Evolutionary conservation across 352 stramenopile genomes (phyloP).

Genomic region (Globisporangium paroecandrum): DNA sequence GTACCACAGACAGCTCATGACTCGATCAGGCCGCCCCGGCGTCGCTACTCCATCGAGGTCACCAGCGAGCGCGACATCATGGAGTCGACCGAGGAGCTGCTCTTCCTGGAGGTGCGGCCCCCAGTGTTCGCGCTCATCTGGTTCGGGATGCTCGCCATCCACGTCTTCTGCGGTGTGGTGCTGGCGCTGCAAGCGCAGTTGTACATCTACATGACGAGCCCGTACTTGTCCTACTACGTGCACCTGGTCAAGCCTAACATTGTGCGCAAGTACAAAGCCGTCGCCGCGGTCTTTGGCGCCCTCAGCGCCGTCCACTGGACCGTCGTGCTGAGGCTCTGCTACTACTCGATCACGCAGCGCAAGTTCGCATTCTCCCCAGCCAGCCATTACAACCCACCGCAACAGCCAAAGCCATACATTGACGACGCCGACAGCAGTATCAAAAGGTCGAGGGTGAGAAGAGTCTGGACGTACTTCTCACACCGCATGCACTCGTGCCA

Average conservation of each 20-base stretch:
- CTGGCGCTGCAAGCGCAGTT: slow-evolving; percentile 24
- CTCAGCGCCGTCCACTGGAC: slow-evolving; percentile 24
- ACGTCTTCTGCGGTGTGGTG: slow-evolving; percentile 17
- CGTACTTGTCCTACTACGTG: slow-evolving; percentile 26
- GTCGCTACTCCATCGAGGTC: not conserved
- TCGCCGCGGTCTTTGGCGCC: slow-evolving; percentile 25
- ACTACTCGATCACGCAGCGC: slow-evolving; percentile 21
- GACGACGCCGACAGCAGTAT: not conserved
- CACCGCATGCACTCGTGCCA: slow-evolving; percentile 3
- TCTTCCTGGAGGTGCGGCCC: slow-evolving; percentile 19
- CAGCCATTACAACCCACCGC: not conserved
- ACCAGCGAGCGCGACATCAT: slow-evolving; percentile 13
- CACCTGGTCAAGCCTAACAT: slow-evolving; percentile 20
- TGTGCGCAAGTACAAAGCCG: slow-evolving; percentile 22
- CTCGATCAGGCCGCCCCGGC: not conserved
- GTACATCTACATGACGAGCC: slow-evolving; percentile 24
- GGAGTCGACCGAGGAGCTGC: slow-evolving; percentile 17
- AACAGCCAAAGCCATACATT: not conserved
- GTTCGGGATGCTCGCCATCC: slow-evolving; percentile 25
- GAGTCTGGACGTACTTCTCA: slow-evolving; percentile 1
- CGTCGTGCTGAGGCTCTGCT: slow-evolving; percentile 20
- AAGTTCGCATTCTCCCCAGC: slow-evolving; percentile 20
- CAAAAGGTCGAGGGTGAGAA: not conserved
- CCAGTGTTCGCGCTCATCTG: slow-evolving; percentile 19
- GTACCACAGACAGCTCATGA: not conserved